Base-by-base conservation (phyloP, 2,329 filamentous ascomycete species). In the Hypoxylon sp. region DNA sequence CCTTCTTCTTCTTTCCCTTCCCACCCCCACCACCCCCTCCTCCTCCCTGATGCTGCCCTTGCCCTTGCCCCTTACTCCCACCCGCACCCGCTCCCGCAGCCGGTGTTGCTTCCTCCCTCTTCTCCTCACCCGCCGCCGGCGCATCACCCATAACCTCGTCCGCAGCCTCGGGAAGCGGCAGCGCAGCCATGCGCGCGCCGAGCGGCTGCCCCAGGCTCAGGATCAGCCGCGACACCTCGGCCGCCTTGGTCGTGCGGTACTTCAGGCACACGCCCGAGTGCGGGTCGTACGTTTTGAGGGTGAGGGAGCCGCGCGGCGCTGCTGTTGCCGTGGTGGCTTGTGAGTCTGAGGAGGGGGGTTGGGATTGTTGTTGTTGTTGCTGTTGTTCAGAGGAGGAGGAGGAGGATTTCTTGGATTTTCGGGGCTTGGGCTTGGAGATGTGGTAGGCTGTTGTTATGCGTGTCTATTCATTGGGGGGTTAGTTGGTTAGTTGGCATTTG, bases 381-480 rank as follows among this genome's bases (percentile, higher is more conserved):
- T 72, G 77, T 49, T 64, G 78, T 73, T 65, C 63, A 67, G 77
- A 69, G 68, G 72, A 67, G 74, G 73, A 71, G 69, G 72, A 73
- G 36, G 75, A 73, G 13, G 79, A 77, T 19, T 73, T 72, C 38
- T 72, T 71, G 41, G 73, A 58, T 32, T 50, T 67, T 23, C 66
- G 67, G 28, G 69, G 43, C 17, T 68, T 75, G 41, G 80, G 77
- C 43, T 85, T 83, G 34, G 84, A 82, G 78, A 95, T 89, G 78
- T 89, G 91, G 88, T 98, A 99, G 85, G 92, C 94, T 70, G 94
- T 97, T 73, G 93, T 97, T 82, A 98, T 93, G 76, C 90, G 89
- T 51, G 95, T 94, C 94, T 98, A 76, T 49, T 5, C 17, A 6
- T 25, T 25, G 3, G 25, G 25, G 25, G 25, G 5, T 30, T 9